Evolutionary conservation across 306 rosid genomes (phyloP), one percentile per base, ranked within the genome.

Genomic region (Vigna trinervia): DNA sequence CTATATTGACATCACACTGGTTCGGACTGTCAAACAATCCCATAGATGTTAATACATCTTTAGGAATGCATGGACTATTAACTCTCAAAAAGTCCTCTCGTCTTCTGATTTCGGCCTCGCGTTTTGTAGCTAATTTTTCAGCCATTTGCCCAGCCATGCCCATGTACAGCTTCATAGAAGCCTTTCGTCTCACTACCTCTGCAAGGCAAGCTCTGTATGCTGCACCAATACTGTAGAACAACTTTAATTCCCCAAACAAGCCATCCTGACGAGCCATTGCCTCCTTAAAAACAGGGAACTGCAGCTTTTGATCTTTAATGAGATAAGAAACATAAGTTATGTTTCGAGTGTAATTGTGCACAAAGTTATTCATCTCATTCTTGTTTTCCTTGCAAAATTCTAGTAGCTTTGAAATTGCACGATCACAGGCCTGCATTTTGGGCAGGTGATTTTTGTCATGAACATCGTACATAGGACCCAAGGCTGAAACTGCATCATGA

Each of bases 91-190:
- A 96, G 80, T 88, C 96, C 71, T 91, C 97, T 34, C 98, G 87
- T 67, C 84, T 91, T 77, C 89, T 84, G 14, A 88, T 82, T 82
- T 96, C 99, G 71, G 58, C 84, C 80, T 92, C 99, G 76, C 99
- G 89, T 86, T 87, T 96, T 46, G 86, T 84, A 41, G 98, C 99
- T 75, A 96, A 93, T 78, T 78, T 91, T 88, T 96, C 99, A 82
- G 99, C 98, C 85, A 96, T 58, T 80, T 89, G 97, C 54, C 99
- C 99, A n/a, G 99, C 99, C 99, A 92, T 86, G 69, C 99, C 99
- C 99, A 96, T 92, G 90, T 92, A 91, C 67, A 96, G 91, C 89
- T 92, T 96, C 88, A 91, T 85, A 64, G 90, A 85, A 75, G 99
- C 97, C 84, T 92, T 92, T 82, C 99, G 87, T 85, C 99, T 91